Evolutionary conservation across 345 rosid species (phyloP).

Genomic region (Camelina sativa): DNA sequence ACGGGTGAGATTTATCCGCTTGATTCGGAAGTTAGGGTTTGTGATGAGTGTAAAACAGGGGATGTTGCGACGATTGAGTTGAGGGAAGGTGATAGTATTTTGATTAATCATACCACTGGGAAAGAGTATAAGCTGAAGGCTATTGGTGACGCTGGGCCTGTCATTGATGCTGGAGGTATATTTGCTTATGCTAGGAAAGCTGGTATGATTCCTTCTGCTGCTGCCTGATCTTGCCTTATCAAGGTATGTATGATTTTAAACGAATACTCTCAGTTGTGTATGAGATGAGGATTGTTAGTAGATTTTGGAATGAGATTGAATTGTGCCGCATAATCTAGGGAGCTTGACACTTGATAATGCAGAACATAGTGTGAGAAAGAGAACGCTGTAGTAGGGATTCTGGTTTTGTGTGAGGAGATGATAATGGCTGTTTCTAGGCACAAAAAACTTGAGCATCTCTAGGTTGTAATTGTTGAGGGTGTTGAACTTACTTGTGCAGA

Average conservation of each 20-base stretch:
- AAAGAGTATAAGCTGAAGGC: constrained; percentile 81
- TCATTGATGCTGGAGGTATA: constrained; percentile 83
- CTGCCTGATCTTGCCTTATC: constrained; percentile 24
- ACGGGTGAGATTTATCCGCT: constrained; percentile 85
- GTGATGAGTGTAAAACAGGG: constrained; percentile 87
- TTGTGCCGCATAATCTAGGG: no score
- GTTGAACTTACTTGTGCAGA: not conserved
- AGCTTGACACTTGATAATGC: no score
- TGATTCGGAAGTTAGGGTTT: constrained; percentile 78
- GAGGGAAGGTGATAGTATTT: constrained; percentile 57
- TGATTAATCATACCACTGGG: constrained; percentile 86
- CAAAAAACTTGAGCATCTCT: not conserved
- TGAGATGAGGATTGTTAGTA: no score
- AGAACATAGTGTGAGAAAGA: not conserved
- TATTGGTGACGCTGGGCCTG: constrained; percentile 92
- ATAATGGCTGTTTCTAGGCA: not conserved
- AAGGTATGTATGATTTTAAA: constrained; percentile 27
- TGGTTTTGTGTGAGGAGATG: not conserved
- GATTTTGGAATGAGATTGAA: no score
- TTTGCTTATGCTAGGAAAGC: constrained; percentile 84
- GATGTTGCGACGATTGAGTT: constrained; percentile 76
- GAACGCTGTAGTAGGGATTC: not conserved
- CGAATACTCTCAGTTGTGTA: no score
- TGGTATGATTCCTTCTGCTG: constrained; percentile 73
- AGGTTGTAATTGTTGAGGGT: not conserved